Base-by-base conservation (phyloP, 257 asterid species). In the Penstemon eatonii region DNA sequence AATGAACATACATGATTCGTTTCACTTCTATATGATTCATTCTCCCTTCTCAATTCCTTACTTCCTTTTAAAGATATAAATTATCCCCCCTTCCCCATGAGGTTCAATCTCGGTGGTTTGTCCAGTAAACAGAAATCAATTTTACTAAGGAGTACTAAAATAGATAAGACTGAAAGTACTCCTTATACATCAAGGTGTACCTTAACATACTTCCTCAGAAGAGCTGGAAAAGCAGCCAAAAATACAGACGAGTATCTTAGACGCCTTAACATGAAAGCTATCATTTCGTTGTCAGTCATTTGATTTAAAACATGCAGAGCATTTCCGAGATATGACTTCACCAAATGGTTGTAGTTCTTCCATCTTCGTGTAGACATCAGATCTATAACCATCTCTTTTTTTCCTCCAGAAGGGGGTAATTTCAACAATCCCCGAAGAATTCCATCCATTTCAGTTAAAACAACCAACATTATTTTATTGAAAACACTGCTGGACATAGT, bases 311-410 rank as follows among this genome's bases (percentile, higher is more conserved):
- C 86, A 77, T 91, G 97, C 75, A 94, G 78, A 67, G 96, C 71
- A 72, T 94, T 91, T 56, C 96, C 99, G 40, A 94, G 99, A 81
- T 89, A 91, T n/a, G 97, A 94, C 76, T 94, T 91, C 80, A 89
- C 96, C 84, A 94, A 77, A 77, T 84, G 77, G 64, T 84, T 83
- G 79, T 86, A 71, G 73, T 80, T 90, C 80, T 91, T 94, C 99
- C 99, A 91, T 51, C 77, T 79, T 75, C 78, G 82, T 38, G 89
- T 86, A 42, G 72, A 75, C 84, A 80, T 81, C 73, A 89, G 67
- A 77, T 84, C 86, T 72, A 71, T 64, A 52, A 89, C 56, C 66
- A 72, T 84, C 88, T 89, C 91, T 69, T 81, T 86, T 73, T 83
- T 89, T 41, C 87, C 97, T 7, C 92, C 95, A 3, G 90, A 78